Evolutionary conservation across 306 rosid species (phyloP).

Genomic region (Prunus fruticosa): DNA sequence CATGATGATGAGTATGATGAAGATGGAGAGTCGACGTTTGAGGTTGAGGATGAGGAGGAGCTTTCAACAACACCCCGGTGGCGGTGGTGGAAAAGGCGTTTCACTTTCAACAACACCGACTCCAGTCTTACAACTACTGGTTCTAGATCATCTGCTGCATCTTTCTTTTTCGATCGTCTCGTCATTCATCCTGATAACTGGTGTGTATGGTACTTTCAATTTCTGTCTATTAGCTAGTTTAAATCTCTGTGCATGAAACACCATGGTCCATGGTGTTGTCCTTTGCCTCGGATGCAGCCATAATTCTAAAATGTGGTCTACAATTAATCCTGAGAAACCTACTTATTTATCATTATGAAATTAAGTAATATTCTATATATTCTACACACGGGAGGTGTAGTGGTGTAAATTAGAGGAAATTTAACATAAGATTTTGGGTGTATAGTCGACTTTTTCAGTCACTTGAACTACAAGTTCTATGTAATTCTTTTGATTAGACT

Average conservation of each 20-base stretch:
- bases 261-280: not conserved
- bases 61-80: not conserved
- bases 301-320: not conserved
- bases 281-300: no score
- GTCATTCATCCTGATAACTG: constrained; percentile 39
- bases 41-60: constrained; percentile 15
- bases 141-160: not conserved
- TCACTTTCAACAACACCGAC: not conserved
- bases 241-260: not conserved
- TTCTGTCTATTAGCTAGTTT: not conserved
- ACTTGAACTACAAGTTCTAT: no score
- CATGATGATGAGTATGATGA: not conserved
- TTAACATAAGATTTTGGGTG: no score
- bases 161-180: constrained; percentile 9
- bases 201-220: constrained; percentile 1
- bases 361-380: no score
- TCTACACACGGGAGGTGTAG: no score
- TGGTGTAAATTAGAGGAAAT: no score
- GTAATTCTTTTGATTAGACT: no score
- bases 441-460: rapidly evolving
- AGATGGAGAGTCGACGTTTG: constrained; percentile 16
- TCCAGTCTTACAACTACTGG: not conserved
- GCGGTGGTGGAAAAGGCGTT: constrained; percentile 2
- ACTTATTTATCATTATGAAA: not conserved
- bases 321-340: not conserved